A percentile compares a stretch with the other conserved stretches of the same genome.
Evolutionary conservation across 768 basidiomycete species (phyloP).

Genomic region (Artomyces pyxidatus): DNA sequence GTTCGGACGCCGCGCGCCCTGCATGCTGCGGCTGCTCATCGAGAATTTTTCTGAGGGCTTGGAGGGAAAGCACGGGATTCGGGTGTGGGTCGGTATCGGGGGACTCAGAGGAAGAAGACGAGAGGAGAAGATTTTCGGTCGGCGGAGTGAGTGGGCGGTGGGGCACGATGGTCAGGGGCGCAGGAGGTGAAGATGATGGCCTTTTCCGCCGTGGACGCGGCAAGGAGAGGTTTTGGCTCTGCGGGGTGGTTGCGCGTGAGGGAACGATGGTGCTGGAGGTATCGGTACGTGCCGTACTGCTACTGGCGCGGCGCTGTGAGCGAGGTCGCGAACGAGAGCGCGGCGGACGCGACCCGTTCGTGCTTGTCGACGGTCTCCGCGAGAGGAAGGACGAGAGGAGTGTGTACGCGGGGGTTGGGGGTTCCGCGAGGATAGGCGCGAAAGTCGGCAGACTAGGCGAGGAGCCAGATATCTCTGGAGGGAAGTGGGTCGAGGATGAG

Average conservation of each 20-base stretch:
- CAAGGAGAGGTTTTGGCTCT: conserved; percentile 6
- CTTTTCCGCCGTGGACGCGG: conserved; percentile 13
- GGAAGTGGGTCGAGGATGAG: conserved; percentile 12
- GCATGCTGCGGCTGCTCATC: conserved; percentile 33
- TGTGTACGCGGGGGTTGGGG: conserved; percentile 49
- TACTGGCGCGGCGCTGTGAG: neutral
- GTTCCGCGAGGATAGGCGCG: neutral
- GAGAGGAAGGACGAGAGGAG: conserved; percentile 51
- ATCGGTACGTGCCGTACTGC: neutral
- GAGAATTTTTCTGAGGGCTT: conserved; percentile 63
- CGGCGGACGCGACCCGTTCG: conserved; percentile 1
- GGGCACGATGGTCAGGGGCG: conserved; percentile 20
- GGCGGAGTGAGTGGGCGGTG: conserved; percentile 46
- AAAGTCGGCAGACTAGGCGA: neutral
- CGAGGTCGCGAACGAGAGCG: conserved; percentile 2
- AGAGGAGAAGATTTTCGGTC: conserved; percentile 42
- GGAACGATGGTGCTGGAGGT: neutral
- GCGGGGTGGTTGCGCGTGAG: conserved; percentile 1
- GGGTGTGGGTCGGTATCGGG: conserved; percentile 49
- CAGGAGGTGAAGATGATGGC: conserved; percentile 5
- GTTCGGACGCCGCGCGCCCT: conserved; percentile 21
- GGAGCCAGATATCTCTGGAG: conserved; percentile 13
- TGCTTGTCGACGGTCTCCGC: conserved; percentile 13
- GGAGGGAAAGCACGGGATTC: conserved; percentile 54
- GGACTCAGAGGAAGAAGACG: conserved; percentile 18